Base-by-base conservation (phyloP, 208 protist genomes). In the Histomonas meleagridis region DNA sequence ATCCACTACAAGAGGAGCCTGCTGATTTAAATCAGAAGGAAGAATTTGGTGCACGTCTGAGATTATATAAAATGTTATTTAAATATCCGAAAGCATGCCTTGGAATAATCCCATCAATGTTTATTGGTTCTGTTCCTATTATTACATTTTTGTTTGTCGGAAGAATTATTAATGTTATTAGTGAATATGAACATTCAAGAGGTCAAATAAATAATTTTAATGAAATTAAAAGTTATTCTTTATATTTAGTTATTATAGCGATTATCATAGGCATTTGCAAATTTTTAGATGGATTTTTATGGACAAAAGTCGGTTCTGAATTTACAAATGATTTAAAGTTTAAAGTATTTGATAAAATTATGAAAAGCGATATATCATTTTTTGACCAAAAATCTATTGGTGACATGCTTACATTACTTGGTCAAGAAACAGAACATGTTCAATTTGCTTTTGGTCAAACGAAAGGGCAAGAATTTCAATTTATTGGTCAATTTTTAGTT, bases 301-400 rank as follows among this genome's bases (percentile, higher is more conserved):
- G 76, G 76, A 55, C 55, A 16, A 86, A 46, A 55, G 55, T 86
- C 18, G 76, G 76, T 38, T 86, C 40, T 7, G 12, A 49, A n/a
- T n/a, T 86, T 49, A 57, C 76, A 21, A 38, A 26, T 18, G 55
- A 18, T 23, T n/a, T 86, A n/a, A 51, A n/a, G 16, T 32, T 18
- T 55, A 46, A 51, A n/a, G 5, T 86, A 10, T 86, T 86, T n/a
- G 38, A 32, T 4, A 86, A 86, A 4, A 86, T 86, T 40, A 86
- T 86, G 76, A 51, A 38, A 55, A 53, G 21, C 18, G 76, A 86
- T 55, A 46, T 86, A 4, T 38, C 76, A 38, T 86, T 86, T 46
- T 86, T 86, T 28, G 76, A 86, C 16, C 51, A 18, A 55, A 51
- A 86, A 38, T 46, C 76, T 55, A 86, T 86, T 38, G 76, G 76